Evolutionary conservation across 768 basidiomycete species (phyloP), one percentile per base, ranked within the genome.

Genomic region (Auriscalpium orientale): DNA sequence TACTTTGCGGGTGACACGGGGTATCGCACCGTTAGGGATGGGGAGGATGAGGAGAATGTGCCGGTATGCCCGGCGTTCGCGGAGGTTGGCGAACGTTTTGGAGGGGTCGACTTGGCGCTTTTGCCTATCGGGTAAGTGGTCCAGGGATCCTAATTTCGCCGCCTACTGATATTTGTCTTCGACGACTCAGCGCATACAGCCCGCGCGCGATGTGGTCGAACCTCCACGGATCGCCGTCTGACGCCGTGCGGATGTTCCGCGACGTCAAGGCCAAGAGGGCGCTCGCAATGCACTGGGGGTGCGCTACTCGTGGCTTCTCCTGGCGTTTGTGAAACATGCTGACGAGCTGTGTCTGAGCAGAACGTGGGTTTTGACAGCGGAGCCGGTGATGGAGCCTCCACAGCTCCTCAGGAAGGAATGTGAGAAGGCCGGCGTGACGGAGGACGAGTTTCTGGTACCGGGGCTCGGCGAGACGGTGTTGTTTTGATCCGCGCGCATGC

Each of bases 1-100:
- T 85, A 72, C 63, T 89, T 89, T 65, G 84, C 73, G 7, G 88
- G 88, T 12, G 87, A 88, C 66, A 90, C 86, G 1, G 85, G 80
- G 9, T 81, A 83, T 64, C 70, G 79, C 21, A 60, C 75, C 0
- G 81, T 82, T 15, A 57, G 58, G 48, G 72, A 70, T 58, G 77
- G 74, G 0, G 72, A 79, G 53, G 66, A 77, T 74, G 60, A 81
- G 76, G 66, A 78, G 1, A 67, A 69, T n/a, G 73, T 79, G 2
- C 79, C 84, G 1, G 68, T 74, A 11, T 90, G 88, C 65, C 89
- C 88, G 6, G 87, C 79, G 4, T 91, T 91, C 68, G 76, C 77
- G 63, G 78, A 85, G 67, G 84, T 91, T 51, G 89, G 88, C 2
- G 72, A 79, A 49, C 67, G 65, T 11, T 82, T 82, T 58, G 84